A percentile compares a stretch with the other conserved stretches of the same genome.
phyloP scores from a whole-genome alignment of 495 filamentous ascomycete species.

The Cetradonia linearis region DNA sequence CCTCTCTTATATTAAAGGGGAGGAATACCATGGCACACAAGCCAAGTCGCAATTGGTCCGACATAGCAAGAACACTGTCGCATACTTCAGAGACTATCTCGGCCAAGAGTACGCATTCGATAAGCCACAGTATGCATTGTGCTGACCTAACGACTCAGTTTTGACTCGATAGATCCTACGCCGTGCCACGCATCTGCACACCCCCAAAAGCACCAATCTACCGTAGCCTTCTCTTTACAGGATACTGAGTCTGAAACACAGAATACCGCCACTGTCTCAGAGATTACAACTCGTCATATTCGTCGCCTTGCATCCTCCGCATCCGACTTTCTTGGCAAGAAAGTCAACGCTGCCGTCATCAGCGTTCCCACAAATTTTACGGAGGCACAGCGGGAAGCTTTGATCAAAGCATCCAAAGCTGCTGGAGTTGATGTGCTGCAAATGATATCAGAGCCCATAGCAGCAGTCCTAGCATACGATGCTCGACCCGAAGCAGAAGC shows the following conservation, averaged over 20 bases:
- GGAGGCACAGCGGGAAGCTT: slow-evolving; percentile 71
- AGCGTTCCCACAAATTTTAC: slow-evolving; percentile 89
- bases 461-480: slow-evolving; percentile 86
- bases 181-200: slow-evolving; percentile 90
- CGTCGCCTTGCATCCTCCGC: slow-evolving; percentile 73
- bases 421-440: slow-evolving; percentile 86
- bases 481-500: slow-evolving; percentile 64
- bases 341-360: slow-evolving; percentile 85
- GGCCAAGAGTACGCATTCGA: slow-evolving; percentile 63
- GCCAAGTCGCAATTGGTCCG: slow-evolving; percentile 87
- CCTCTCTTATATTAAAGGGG: slow-evolving; percentile 85
- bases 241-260: slow-evolving; percentile 61
- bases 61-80: slow-evolving; percentile 84
- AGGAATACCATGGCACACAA: slow-evolving; percentile 94
- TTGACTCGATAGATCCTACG: slow-evolving; percentile 91
- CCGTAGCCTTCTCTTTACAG: slow-evolving; percentile 71
- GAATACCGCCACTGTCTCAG: slow-evolving; percentile 66
- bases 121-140: background rate
- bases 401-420: slow-evolving; percentile 63
- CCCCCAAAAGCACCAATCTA: slow-evolving; percentile 62
- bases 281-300: slow-evolving; percentile 80
- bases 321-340: slow-evolving; percentile 81
- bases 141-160: slow-evolving; percentile 36
- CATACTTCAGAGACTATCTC: slow-evolving; percentile 90
- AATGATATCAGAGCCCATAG: slow-evolving; percentile 85